These are phyloP conservation scores for Fusarium liriodendri DNA, from an alignment of 2,329 filamentous ascomycete species.

Conservation along the genomic window DNA sequence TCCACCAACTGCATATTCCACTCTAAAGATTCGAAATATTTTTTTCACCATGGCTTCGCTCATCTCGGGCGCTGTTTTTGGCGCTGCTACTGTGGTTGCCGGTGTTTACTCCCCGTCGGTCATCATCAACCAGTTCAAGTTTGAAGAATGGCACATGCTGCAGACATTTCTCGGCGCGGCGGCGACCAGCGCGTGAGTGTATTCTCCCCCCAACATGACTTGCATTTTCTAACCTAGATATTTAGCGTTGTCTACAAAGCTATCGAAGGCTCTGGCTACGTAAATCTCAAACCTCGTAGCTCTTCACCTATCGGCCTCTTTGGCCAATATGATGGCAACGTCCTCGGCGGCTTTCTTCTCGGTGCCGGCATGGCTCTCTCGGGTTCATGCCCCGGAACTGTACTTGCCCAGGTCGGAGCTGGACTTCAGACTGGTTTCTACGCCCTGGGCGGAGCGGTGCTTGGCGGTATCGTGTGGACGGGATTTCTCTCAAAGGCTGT, in stretches of 20 bases:
- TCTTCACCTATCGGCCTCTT: constrained; percentile 66
- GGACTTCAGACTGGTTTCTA: constrained; percentile 63
- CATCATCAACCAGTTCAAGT: constrained; percentile 69
- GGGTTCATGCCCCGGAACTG: constrained; percentile 73
- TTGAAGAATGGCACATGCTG: constrained; percentile 74
- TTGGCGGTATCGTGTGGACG: constrained; percentile 67
- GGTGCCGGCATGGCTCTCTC: constrained; percentile 75
- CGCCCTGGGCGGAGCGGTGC: constrained; percentile 64
- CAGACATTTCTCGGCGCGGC: constrained; percentile 73
- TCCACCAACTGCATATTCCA: background rate
- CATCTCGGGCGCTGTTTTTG: constrained; percentile 68
- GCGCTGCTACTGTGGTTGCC: constrained; percentile 68
- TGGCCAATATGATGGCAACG: constrained; percentile 70
- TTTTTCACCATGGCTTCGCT: constrained; percentile 46
- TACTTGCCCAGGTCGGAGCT: constrained; percentile 69
- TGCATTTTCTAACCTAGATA: background rate
- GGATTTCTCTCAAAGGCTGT: constrained; percentile 54
- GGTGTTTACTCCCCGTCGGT: constrained; percentile 70
- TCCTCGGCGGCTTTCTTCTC: constrained; percentile 70
- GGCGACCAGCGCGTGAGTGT: constrained; percentile 69
- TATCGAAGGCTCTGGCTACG: constrained; percentile 56
- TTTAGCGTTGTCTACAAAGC: constrained; percentile 58
- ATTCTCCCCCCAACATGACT: background rate
- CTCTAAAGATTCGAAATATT: background rate
- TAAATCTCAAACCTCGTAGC: constrained; percentile 59